A percentile compares a stretch with the other conserved stretches of the same genome.
These are phyloP conservation scores for Saccharomyces eubayanus DNA, from an alignment of 805 yeast genomes.

Conservation along the genomic window DNA sequence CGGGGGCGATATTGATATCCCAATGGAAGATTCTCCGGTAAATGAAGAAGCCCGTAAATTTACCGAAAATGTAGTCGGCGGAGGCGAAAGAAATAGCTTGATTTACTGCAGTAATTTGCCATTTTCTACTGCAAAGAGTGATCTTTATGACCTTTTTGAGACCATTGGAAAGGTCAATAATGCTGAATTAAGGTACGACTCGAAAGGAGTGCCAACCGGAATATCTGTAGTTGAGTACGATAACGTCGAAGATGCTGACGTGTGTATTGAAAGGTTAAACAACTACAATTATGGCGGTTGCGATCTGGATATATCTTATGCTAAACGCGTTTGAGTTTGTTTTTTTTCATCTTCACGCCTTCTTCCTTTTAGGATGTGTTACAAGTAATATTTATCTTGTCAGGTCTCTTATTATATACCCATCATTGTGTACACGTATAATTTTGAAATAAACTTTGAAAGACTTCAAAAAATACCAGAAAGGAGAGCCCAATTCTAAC, in stretches of 20 bases:
- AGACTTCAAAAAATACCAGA: background rate
- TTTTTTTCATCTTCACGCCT: background rate
- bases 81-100: slow-evolving; percentile 51
- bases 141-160: slow-evolving; percentile 76
- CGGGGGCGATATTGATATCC: background rate
- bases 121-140: slow-evolving; percentile 78
- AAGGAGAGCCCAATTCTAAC: background rate
- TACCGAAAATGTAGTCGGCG: slow-evolving; percentile 55
- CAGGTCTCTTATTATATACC: background rate
- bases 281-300: slow-evolving; percentile 82
- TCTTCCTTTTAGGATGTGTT: background rate
- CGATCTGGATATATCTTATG: slow-evolving; percentile 60
- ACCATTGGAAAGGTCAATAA: slow-evolving; percentile 66
- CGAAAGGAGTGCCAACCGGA: slow-evolving; percentile 65
- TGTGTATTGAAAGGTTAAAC: slow-evolving; percentile 66
- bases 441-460: background rate
- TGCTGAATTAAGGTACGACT: slow-evolving; percentile 66
- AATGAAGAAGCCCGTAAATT: slow-evolving; percentile 38
- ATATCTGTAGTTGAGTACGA: slow-evolving; percentile 78
- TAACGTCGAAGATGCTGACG: slow-evolving; percentile 56
- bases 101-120: slow-evolving; percentile 77
- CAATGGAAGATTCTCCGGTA: background rate
- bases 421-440: background rate
- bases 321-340: slow-evolving; percentile 28
- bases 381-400: background rate